These are phyloP conservation scores for Nicotiana undulata DNA, from an alignment of 257 asterid species.

Conservation along the genomic window DNA sequence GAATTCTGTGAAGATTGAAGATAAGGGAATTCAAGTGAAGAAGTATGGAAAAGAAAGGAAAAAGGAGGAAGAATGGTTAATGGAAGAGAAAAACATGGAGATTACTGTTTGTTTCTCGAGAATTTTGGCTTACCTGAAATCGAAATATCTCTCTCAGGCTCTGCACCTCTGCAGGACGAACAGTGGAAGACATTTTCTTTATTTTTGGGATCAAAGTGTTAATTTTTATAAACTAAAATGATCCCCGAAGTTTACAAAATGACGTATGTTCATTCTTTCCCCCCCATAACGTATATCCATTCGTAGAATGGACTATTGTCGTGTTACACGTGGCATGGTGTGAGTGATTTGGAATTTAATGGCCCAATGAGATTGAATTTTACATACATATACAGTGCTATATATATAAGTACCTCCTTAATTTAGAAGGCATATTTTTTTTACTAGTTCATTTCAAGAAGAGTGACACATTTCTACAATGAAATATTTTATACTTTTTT, in stretches of 20 bases:
- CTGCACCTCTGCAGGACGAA: not conserved
- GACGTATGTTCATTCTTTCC: not conserved
- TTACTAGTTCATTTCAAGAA: no score
- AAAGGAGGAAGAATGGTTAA: not conserved
- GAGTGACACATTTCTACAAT: no score
- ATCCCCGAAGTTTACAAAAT: not conserved
- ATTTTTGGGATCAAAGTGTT: not conserved
- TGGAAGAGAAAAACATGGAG: slow-evolving; percentile 17
- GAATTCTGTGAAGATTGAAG: not conserved
- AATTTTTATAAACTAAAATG: not conserved
- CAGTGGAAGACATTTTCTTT: not conserved
- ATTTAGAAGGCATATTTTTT: no score
- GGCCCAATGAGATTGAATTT: not conserved
- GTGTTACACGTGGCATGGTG: not conserved
- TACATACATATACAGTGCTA: not conserved
- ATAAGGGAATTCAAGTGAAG: not conserved
- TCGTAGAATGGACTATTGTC: not conserved
- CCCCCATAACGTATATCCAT: no score
- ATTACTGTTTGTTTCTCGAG: not conserved
- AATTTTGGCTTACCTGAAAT: slow-evolving; percentile 5
- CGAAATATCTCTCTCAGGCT: not conserved
- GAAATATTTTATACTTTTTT: no score
- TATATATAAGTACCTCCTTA: no score
- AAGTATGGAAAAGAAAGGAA: not conserved
- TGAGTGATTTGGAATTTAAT: not conserved